A percentile compares a stretch with the other conserved stretches of the same genome.
Evolutionary conservation across 2,329 filamentous ascomycete genomes (phyloP).

Genomic region (Xylaria sp.): DNA sequence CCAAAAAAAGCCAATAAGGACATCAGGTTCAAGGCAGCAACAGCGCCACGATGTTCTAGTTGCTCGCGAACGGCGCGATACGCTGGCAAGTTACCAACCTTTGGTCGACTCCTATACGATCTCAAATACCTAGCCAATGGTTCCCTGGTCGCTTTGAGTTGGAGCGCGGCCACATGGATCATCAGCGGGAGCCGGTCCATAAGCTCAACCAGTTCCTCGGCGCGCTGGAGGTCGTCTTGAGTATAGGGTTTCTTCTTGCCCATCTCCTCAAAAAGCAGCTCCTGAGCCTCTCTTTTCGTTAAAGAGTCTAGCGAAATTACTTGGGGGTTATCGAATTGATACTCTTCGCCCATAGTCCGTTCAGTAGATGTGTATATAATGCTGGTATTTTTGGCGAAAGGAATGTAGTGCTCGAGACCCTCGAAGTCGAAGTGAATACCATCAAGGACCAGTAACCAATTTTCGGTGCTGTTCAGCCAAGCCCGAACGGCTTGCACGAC

Average conservation of each 20-base stretch:
- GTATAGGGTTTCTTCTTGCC: slow-evolving; percentile 66
- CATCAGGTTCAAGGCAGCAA: slow-evolving; percentile 72
- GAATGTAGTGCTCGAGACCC: slow-evolving; percentile 70
- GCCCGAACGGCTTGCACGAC: slow-evolving; percentile 68
- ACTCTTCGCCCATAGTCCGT: slow-evolving; percentile 64
- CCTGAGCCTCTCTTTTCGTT: slow-evolving; percentile 66
- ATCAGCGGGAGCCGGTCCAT: slow-evolving; percentile 75
- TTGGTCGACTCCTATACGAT: slow-evolving; percentile 66
- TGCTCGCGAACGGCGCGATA: slow-evolving; percentile 62
- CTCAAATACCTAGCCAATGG: slow-evolving; percentile 71
- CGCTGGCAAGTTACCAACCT: slow-evolving; percentile 61
- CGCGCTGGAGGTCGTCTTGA: slow-evolving; percentile 65
- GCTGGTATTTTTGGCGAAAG: slow-evolving; percentile 69
- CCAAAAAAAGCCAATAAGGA: slow-evolving; percentile 73
- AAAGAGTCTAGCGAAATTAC: slow-evolving; percentile 67
- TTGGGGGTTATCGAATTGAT: slow-evolving; percentile 68
- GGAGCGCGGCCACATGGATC: slow-evolving; percentile 73
- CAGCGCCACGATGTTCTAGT: slow-evolving; percentile 58
- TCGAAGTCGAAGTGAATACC: slow-evolving; percentile 71
- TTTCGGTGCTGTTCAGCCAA: slow-evolving; percentile 70
- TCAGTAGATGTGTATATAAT: slow-evolving; percentile 77
- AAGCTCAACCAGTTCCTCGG: slow-evolving; percentile 70
- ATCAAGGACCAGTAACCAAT: slow-evolving; percentile 76
- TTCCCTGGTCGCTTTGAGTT: slow-evolving; percentile 69
- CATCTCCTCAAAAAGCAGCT: slow-evolving; percentile 71